phyloP scores from a whole-genome alignment of 1,284 basidiomycete species.

The Paramarasmius palmivorus region DNA sequence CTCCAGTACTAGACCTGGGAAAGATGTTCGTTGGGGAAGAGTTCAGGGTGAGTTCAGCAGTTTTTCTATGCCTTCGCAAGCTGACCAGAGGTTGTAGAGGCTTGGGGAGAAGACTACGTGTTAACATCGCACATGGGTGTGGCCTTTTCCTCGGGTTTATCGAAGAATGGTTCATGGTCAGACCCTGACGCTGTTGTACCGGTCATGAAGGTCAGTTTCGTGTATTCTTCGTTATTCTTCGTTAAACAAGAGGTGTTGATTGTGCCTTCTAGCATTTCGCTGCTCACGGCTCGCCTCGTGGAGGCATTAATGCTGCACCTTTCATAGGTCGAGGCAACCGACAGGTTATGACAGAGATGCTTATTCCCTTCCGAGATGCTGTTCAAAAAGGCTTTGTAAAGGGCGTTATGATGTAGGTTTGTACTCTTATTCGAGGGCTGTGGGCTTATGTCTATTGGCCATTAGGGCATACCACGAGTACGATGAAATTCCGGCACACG shows the following conservation, averaged over 20 bases:
- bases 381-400: constrained; percentile 26
- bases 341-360: constrained; percentile 28
- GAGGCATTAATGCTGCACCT: constrained; percentile 29
- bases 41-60: constrained; percentile 21
- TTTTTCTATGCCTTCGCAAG: neutral
- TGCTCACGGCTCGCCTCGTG: constrained; percentile 27
- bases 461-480: constrained; percentile 28
- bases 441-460: neutral
- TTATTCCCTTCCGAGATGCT: constrained; percentile 29
- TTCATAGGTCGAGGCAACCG: constrained; percentile 27
- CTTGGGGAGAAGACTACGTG: constrained; percentile 27
- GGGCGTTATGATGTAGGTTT: constrained; percentile 29
- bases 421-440: neutral
- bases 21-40: constrained; percentile 30
- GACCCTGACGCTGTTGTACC: constrained; percentile 28
- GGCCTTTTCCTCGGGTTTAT: constrained; percentile 25
- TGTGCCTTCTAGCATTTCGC: constrained; percentile 26
- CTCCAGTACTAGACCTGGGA: constrained; percentile 30
- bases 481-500: constrained; percentile 26
- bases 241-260: neutral
- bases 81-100: constrained; percentile 17
- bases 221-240: neutral
- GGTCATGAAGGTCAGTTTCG: constrained; percentile 24
- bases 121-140: constrained; percentile 29
- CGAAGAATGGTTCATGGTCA: constrained; percentile 26